Evolutionary conservation across 805 yeast species (phyloP).

Genomic region (Suhomyces tanzawaensis): DNA sequence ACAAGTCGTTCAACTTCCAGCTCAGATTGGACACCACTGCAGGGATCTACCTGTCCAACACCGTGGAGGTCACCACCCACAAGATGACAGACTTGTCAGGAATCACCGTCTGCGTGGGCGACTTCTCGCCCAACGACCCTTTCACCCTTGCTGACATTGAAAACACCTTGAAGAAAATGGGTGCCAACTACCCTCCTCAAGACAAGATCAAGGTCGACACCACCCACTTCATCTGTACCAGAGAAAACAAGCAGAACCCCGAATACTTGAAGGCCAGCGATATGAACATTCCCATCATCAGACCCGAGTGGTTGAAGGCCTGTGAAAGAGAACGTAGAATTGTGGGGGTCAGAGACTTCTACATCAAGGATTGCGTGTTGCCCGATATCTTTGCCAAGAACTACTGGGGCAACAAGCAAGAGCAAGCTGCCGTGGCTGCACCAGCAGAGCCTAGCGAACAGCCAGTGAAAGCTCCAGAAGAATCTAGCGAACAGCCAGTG

Average conservation of each 20-base stretch:
- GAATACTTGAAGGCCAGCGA: constrained; percentile 79
- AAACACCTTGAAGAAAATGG: constrained; percentile 62
- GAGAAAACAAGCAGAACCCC: constrained; percentile 57
- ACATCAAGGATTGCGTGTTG: constrained; percentile 54
- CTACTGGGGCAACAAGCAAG: constrained; percentile 30
- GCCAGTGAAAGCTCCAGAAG: not conserved
- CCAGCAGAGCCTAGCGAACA: not conserved
- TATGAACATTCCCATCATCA: constrained; percentile 85
- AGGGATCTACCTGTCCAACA: constrained; percentile 73
- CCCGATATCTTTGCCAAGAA: constrained; percentile 43
- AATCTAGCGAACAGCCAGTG: not conserved
- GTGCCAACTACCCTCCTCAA: constrained; percentile 74
- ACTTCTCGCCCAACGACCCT: constrained; percentile 56
- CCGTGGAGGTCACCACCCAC: constrained; percentile 73
- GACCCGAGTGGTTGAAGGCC: constrained; percentile 97
- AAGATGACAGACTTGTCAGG: constrained; percentile 96
- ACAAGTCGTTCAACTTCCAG: constrained; percentile 75
- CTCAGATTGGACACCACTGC: constrained; percentile 84
- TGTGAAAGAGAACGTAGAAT: constrained; percentile 86
- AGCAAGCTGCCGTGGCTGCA: not conserved
- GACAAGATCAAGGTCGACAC: constrained; percentile 79
- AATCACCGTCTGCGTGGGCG: constrained; percentile 86
- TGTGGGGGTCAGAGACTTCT: constrained; percentile 89
- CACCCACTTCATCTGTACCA: constrained; percentile 82
- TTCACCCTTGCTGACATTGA: constrained; percentile 53